Evolutionary conservation across 768 basidiomycete species (phyloP), one percentile per base, ranked within the genome.

Genomic region (Leccinum boreale): DNA sequence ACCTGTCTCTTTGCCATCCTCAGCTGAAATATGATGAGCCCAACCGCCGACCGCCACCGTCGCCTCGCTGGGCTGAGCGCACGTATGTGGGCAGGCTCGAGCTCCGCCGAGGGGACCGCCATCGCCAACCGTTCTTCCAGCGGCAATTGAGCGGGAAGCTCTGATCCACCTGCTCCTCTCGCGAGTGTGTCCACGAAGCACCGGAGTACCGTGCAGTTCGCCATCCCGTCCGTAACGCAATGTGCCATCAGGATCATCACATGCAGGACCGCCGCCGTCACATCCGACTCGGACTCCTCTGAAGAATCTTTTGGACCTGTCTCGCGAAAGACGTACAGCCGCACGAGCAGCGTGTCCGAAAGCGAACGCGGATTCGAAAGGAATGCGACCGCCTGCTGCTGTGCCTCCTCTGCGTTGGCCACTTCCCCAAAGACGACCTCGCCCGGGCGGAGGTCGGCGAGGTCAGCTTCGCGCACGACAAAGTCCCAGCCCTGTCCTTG

Each of bases 151-250:
- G 47, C 52, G 31, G 58, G 58, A 26, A 64, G 58, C 9, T 28
- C 17, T 1, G 23, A 52, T 4, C 47, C 12, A 0, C 12, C 33
- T 11, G 12, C 46, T 3, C 50, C 50, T 11, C 62, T 50, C 31
- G 53, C 53, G 24, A 85, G 70, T 3, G 74, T 67, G 29, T 83
- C 74, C 49, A 85, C 62, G 53, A 85, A 79, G 19, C 73, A 73
- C 53, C 77, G 77, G 52, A 77, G 48, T 12, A 84, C 59, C 1
- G 75, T 77, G 8, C 62, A 57, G 57, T 76, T 79, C 11, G 78
- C 72, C 46, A 75, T 75, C 17, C 78, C 81, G 63, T 86, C 84
- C 0, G 79, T 75, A 45, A 85, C 78, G 50, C 71, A 69, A 64
- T 86, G 84, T 1, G 82, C 75, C 15, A 76, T 67, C 42, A 77